phyloP scores from a whole-genome alignment of 768 basidiomycete genomes.

The Mycena olivaceomarginata region DNA sequence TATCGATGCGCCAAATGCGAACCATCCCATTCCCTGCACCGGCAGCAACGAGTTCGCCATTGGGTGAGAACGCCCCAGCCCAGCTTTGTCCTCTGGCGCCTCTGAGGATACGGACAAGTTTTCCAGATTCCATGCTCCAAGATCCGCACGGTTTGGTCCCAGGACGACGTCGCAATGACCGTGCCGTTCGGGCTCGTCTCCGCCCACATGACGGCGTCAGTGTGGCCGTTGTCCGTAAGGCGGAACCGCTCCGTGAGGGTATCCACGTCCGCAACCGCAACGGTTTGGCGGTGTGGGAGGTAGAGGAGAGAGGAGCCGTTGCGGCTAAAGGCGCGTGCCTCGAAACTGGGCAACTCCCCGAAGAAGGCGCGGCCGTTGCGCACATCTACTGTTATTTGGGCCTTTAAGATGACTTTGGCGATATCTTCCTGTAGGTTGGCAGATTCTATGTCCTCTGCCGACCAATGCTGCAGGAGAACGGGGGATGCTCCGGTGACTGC shows the following conservation, averaged over 20 bases:
- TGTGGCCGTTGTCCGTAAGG: slow-evolving; percentile 36
- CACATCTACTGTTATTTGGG: slow-evolving; percentile 10
- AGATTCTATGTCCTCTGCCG: slow-evolving; percentile 14
- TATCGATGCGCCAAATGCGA: slow-evolving; percentile 1
- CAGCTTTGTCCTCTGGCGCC: slow-evolving; percentile 10
- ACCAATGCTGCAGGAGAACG: slow-evolving; percentile 22
- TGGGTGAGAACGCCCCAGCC: slow-evolving; percentile 8
- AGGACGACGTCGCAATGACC: slow-evolving; percentile 4
- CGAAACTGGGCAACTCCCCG: neutral
- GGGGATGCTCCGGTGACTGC: slow-evolving; percentile 13
- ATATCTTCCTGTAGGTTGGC: slow-evolving; percentile 8
- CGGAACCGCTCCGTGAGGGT: slow-evolving; percentile 28
- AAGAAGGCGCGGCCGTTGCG: slow-evolving; percentile 22
- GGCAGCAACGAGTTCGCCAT: slow-evolving; percentile 12
- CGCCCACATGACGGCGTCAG: slow-evolving; percentile 30
- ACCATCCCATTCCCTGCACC: slow-evolving; percentile 7
- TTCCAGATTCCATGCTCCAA: slow-evolving; percentile 14
- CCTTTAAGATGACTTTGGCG: neutral
- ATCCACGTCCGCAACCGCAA: slow-evolving; percentile 15
- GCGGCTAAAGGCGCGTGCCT: slow-evolving; percentile 32
- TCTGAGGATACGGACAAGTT: slow-evolving; percentile 7
- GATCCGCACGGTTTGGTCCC: slow-evolving; percentile 9
- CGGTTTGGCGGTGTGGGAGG: neutral
- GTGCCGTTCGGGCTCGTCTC: slow-evolving; percentile 35
- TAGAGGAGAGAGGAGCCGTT: slow-evolving; percentile 33